Conservation (phyloP, 768 basidiomycete genomes). For the Agaricus sinodeliciosus region DNA sequence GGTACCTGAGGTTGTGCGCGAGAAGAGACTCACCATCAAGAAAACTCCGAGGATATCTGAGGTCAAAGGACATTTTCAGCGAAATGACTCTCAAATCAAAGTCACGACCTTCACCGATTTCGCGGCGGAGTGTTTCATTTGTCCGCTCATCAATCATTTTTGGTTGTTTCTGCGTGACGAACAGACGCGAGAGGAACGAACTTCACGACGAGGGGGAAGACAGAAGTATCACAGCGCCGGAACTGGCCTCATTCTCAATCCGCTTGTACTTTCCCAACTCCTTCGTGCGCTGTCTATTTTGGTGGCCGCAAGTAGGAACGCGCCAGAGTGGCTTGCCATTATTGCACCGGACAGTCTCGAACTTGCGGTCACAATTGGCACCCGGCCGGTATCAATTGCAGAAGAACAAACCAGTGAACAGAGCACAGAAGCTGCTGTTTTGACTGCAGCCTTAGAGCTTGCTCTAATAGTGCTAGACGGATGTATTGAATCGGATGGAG, state of each 20-base stretch:
- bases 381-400: slow-evolving; percentile 46
- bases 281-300: slow-evolving; percentile 72
- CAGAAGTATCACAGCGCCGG: slow-evolving; percentile 66
- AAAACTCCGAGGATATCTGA: slow-evolving; percentile 41
- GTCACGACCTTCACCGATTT: slow-evolving; percentile 53
- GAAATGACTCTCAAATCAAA: slow-evolving; percentile 6
- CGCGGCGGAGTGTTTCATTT: slow-evolving; percentile 84
- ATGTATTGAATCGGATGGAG: slow-evolving; percentile 70
- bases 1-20: slow-evolving; percentile 58
- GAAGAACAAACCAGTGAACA: slow-evolving; percentile 31
- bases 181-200: slow-evolving; percentile 67
- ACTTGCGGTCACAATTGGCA: slow-evolving; percentile 75
- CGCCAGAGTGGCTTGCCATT: slow-evolving; percentile 73
- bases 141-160: slow-evolving; percentile 89
- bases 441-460: slow-evolving; percentile 73
- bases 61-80: slow-evolving; percentile 15
- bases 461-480: slow-evolving; percentile 71
- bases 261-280: slow-evolving; percentile 70
- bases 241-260: slow-evolving; percentile 75
- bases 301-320: slow-evolving; percentile 75
- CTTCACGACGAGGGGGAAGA: slow-evolving; percentile 46
- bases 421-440: slow-evolving; percentile 63
- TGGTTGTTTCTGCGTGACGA: slow-evolving; percentile 91
- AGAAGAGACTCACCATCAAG: slow-evolving; percentile 66
- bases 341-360: slow-evolving; percentile 81